Evolutionary conservation across 2,329 filamentous ascomycete genomes (phyloP), one percentile per base, ranked within the genome.

Genomic region (Sclerotinia nivalis): DNA sequence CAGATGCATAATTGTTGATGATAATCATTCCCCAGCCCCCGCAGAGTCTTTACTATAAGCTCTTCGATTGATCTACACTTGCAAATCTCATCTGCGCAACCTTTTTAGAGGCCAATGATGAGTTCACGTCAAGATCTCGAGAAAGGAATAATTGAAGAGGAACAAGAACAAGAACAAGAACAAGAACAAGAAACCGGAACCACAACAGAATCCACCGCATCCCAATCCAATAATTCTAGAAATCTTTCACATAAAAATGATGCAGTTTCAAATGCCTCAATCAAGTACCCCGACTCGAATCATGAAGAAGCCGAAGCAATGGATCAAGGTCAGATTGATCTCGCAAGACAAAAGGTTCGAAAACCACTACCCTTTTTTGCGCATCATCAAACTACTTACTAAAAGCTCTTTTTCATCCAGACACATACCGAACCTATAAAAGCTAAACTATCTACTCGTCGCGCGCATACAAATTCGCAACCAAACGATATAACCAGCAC

Each of bases 241-340:
- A 65, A 64, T 34, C 60, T 69, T 9, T 49, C 54, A 13, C 56
- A 61, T 15, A 13, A 68, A 10, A 59, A 49, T 13, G 72, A 74
- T 49, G 40, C 22, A 18, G 45, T 49, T 37, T 45, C 59, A 34
- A 56, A 52, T 54, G 72, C 68, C 15, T 71, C 73, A 12, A 71
- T 60, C 28, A 74, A 72, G 1, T 67, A 74, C 20, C 73, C 75
- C 31, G 77, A 78, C 49, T 66, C 67, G 12, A 75, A 73, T 22
- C 76, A 77, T 65, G 74, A 76, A 47, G 74, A 76, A 45, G 73
- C 75, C 9, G 76, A 78, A 69, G 67, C 71, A 49, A 76, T 78
- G 75, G 74, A 77, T 50, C 55, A 68, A 22, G 75, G 71, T 12
- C 74, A 77, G 69, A 28, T 73, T 18, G 76, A 78, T 71, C 69